Base-by-base conservation (phyloP, 768 basidiomycete genomes). In the Calocera cornea region DNA sequence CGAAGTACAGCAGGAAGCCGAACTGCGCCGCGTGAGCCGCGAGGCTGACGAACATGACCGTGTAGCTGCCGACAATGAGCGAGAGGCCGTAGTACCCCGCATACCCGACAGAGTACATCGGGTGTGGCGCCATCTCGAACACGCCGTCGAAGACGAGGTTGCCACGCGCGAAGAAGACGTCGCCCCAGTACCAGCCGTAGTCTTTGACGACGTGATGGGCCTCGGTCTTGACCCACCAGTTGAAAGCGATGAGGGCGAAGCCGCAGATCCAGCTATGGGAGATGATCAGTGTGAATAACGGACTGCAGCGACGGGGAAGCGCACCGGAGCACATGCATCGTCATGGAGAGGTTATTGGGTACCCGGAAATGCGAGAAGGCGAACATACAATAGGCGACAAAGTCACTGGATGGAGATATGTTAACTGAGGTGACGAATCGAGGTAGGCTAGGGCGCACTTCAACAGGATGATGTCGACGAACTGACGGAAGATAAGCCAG, bases 111-210 rank as follows among this genome's bases (percentile, higher is more conserved):
- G 92, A 95, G 76, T 97, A 97, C 95, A 98, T 97, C 0, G 95
- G 90, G 73, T 92, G 91, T 1, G 90, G 90, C 2, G 91, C 89
- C 41, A 94, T 80, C 74, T 98, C 95, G 71, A 97, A 99, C 19
- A 99, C 95, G 17, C 97, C 97, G 75, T 99, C 95, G 73, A 99
- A 99, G 1, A 97, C 88, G 16, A 98, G 82, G 47, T 60, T 67
- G 33, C 91, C 91, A n/a, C 90, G 87, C 75, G 92, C 90, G 80
- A 93, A 92, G 79, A 93, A 93, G 67, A 87, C 87, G 71, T 93
- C 91, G 11, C 91, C 94, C 92, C 92, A 93, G 76, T 94, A 97
- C 94, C 93, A 97, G 17, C 94, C 95, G 71, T 95, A 97, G 73
- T 97, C 95, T 72, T 97, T 98, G 69, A 98, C 94, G 64, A 98